These are phyloP conservation scores for Leccinum pachyderme DNA, from an alignment of 1,284 basidiomycete genomes.

Conservation along the genomic window DNA sequence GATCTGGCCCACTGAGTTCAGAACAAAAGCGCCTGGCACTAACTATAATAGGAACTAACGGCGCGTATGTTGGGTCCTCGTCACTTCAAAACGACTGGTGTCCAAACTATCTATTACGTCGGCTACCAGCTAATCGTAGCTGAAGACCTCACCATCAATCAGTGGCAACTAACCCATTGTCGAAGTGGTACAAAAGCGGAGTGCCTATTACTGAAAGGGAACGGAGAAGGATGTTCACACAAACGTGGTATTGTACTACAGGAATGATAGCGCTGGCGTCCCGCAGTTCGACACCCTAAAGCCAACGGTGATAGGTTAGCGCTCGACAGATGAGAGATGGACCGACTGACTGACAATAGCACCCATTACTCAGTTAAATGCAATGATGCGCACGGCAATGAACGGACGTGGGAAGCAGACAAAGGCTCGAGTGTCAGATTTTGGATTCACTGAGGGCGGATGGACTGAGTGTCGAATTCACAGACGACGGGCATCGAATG, in stretches of 20 bases:
- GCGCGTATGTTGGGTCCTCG: too few relatives aligned
- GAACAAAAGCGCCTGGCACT: too few relatives aligned
- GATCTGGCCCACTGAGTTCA: too few relatives aligned
- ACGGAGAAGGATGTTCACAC: neutral
- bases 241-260: neutral
- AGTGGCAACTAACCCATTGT: too few relatives aligned
- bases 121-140: too few relatives aligned
- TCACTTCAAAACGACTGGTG: too few relatives aligned
- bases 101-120: too few relatives aligned
- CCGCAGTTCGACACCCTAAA: neutral
- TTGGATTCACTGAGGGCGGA: constrained; percentile 3
- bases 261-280: neutral
- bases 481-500: too few relatives aligned
- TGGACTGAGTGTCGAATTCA: constrained; percentile 1
- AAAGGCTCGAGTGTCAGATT: constrained; percentile 7
- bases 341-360: neutral
- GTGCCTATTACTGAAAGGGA: neutral
- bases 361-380: constrained; percentile 11
- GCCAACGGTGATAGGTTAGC: neutral
- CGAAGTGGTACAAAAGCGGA: too few relatives aligned
- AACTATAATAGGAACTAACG: too few relatives aligned
- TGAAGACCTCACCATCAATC: too few relatives aligned
- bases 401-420: constrained; percentile 15
- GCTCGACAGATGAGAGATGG: neutral
- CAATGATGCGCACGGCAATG: constrained; percentile 17